Evolutionary conservation across 345 rosid species (phyloP), one percentile per base, ranked within the genome.

Genomic region (Gossypium mustelinum): DNA sequence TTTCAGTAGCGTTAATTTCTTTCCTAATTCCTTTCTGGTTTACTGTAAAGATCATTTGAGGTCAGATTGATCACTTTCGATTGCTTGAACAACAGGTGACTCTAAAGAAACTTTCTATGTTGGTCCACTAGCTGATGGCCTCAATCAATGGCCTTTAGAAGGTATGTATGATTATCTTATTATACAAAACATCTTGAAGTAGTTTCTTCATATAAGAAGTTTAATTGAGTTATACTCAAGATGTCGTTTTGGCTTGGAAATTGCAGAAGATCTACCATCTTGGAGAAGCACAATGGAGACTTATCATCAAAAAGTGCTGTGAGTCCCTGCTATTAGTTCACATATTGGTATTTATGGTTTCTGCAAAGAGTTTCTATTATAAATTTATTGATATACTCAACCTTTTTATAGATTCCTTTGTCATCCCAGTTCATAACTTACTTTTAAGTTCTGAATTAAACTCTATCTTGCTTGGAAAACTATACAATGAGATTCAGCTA

Each of bases 91-190:
- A 68, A 72, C 76, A 89, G 97, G 94, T 82, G 98, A 92, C 79
- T 73, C 87, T 18, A 92, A 90, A 74, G 97, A 94, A 83, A 75
- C 85, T 47, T 94, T 88, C 77, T 81, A 86, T 68, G 18, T 92
- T 77, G 98, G 98, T 68, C 92, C 95, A 58, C 64, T 84, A 2
- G 75, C 81, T 27, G 58, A 52, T 78, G 57, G 59, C 64, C 87
- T 83, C 75, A 90, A 89, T 74, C 84, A 87, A 56, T 94, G 98
- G 98, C 97, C 97, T 66, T 68, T 85, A 2, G 56, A 84, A 84
- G 95, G 97, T 90, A 52, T 43, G 43, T 41, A 11, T 3, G n/a
- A 2, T 39, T 20, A 11, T 44, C 58, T 68, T 50, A 9, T 14
- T 34, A 5, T 34, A 5, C 13, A 50, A 25, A 14, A 25, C 11